phyloP scores from a whole-genome alignment of 2,329 filamentous ascomycete genomes.

The Alternaria brassicae region DNA sequence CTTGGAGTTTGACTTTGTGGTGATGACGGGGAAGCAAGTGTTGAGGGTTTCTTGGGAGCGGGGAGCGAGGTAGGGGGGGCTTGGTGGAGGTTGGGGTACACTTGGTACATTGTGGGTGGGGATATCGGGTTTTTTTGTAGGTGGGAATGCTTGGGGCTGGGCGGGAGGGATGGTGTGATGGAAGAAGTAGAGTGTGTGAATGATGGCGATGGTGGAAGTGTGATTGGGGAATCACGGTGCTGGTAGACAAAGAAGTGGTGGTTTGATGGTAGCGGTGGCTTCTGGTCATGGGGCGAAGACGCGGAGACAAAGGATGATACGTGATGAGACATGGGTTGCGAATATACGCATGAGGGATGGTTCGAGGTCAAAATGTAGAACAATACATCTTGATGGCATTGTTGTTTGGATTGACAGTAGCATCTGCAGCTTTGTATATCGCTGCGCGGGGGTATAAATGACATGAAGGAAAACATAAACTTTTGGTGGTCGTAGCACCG shows the following conservation, averaged over 20 bases:
- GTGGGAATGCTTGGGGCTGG: too few relatives aligned
- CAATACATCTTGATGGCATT: not conserved
- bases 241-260: not conserved
- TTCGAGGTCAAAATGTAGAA: not conserved
- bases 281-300: too few relatives aligned
- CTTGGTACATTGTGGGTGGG: too few relatives aligned
- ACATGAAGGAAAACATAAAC: not conserved
- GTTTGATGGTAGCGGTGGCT: fast-evolving
- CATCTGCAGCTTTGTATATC: not conserved
- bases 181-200: too few relatives aligned
- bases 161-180: too few relatives aligned
- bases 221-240: not conserved
- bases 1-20: too few relatives aligned
- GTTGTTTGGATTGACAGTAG: not conserved
- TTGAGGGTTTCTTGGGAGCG: too few relatives aligned
- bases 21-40: too few relatives aligned
- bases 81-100: too few relatives aligned
- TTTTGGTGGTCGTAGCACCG: not conserved
- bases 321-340: not conserved
- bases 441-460: slow-evolving; percentile 1
- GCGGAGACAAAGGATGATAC: not conserved
- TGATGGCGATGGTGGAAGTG: not conserved
- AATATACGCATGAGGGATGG: not conserved
- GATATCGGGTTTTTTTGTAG: too few relatives aligned
- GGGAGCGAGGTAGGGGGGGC: too few relatives aligned